Evolutionary conservation across 2,329 filamentous ascomycete species (phyloP), one percentile per base, ranked within the genome.

Genomic region (Fusarium setosum): DNA sequence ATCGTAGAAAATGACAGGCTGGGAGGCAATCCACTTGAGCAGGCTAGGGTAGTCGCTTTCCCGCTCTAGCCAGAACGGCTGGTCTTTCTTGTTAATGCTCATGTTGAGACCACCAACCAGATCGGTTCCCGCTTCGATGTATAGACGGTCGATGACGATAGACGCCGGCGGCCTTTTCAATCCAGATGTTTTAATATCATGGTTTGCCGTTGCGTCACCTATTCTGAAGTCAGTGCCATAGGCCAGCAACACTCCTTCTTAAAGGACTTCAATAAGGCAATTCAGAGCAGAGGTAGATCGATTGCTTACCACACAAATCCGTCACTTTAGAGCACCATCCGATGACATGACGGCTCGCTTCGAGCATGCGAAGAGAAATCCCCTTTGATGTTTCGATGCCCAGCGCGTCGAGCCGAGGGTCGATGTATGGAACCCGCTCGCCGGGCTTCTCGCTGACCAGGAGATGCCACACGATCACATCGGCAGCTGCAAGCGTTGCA

Each of bases 381-480:
- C n/a, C 48, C 0, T 40, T 44, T 5, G 29, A 40, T 17, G 5
- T 0, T 8, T 6, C 13, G 2, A 26, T n/a, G 4, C 18, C 7
- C 15, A 61, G 5, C 1, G 12, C 8, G n/a, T 61, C 38, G 0
- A 65, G 42, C 2, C 45, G 31, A 3, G 48, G 8, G n/a, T 65
- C 63, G 1, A 55, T 2, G 17, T 65, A 65, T 4, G 63, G 58
- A 13, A 65, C 58, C 10, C 63, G 31, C 13, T 58, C 13, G 8
- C 21, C 40, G 3, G 9, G 2, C 2, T 37, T 10, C 2, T 13
- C 8, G 11, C 12, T 58, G 3, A 35, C 2, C 1, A 61, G 15
- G 5, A 65, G 48, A 48, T 65, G 63, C 63, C 63, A 65, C 2
- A 54, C n/a, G 17, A 65, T 18, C 11, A 57, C 45, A 12, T 54